These are phyloP conservation scores for Perkinsus marinus DNA, from an alignment of 169 alveolate species.

Conservation along the genomic window DNA sequence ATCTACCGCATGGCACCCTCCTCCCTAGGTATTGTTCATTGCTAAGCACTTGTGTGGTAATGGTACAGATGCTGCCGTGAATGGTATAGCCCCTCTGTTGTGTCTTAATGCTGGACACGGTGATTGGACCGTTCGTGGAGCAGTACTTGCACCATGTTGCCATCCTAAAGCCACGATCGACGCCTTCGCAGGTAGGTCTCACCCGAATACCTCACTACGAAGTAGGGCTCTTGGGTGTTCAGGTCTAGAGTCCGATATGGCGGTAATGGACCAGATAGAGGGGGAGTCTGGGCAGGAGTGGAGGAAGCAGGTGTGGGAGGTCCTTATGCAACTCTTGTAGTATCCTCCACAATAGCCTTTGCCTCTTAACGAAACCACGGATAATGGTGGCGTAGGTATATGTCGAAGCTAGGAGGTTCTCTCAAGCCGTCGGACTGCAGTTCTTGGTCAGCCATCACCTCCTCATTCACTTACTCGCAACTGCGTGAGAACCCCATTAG, in stretches of 20 bases:
- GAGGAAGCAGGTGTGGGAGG: background rate
- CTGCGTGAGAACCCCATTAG: background rate
- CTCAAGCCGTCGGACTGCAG: background rate
- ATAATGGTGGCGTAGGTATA: background rate
- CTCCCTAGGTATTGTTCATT: background rate
- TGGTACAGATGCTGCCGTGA: background rate
- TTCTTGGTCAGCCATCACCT: background rate
- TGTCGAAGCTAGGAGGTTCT: background rate
- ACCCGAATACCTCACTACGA: background rate
- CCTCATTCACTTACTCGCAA: background rate
- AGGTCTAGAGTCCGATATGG: background rate
- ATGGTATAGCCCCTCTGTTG: background rate
- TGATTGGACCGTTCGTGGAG: background rate
- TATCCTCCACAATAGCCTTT: background rate
- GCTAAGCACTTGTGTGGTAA: background rate
- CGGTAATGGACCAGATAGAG: background rate
- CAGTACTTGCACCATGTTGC: background rate
- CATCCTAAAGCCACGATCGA: background rate
- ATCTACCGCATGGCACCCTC: background rate
- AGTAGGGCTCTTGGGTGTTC: background rate
- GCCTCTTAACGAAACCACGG: no score
- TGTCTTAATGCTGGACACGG: background rate
- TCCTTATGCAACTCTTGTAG: background rate
- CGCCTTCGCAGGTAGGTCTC: background rate
- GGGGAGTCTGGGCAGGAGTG: background rate